Percentiles rank a stretch among this genome's conserved stretches.
Evolutionary conservation across 2,329 filamentous ascomycete species (phyloP).

Genomic region (Leptographium radiaticola): DNA sequence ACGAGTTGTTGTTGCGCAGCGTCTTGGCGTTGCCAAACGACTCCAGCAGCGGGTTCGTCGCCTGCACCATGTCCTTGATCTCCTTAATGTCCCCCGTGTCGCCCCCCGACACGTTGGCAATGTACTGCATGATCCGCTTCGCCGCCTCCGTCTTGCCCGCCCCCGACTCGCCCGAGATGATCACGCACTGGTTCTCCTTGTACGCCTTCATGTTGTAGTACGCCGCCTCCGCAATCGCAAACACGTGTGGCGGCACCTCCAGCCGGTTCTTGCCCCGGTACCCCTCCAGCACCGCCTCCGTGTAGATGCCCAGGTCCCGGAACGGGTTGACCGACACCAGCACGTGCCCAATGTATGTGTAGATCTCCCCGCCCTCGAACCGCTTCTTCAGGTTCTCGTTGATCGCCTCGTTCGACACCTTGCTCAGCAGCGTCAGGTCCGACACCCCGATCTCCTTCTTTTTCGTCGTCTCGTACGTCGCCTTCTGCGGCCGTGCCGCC

Average conservation of each 20-base stretch:
- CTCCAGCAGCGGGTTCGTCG: constrained; percentile 91
- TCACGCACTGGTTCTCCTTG: constrained; percentile 97
- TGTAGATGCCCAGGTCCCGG: constrained; percentile 94
- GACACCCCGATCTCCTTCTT: constrained; percentile 99
- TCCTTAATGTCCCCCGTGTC: constrained; percentile 77
- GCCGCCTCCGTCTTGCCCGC: constrained; percentile 97
- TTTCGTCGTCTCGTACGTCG: constrained; percentile 88
- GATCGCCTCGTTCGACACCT: constrained; percentile 97
- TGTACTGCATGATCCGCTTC: constrained; percentile 99
- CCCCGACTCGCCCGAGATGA: constrained; percentile 96
- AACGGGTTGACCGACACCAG: constrained; percentile 98
- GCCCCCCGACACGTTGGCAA: constrained; percentile 79
- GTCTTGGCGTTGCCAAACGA: constrained; percentile 99
- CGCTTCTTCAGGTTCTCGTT: constrained; percentile 98
- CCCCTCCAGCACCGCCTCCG: constrained; percentile 80
- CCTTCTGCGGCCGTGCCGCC: constrained; percentile 72
- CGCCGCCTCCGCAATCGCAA: constrained; percentile 86
- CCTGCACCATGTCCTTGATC: constrained; percentile 98
- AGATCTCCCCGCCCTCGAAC: constrained; percentile 95
- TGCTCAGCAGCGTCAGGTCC: constrained; percentile 92
- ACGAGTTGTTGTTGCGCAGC: constrained; percentile 96
- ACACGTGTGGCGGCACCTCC: constrained; percentile 91
- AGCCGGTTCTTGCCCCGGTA: constrained; percentile 96
- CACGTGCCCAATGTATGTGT: constrained; percentile 99
- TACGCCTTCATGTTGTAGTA: constrained; percentile 99